A percentile compares a stretch with the other conserved stretches of the same genome.
These are phyloP conservation scores for Pyrenophora teres DNA, from an alignment of 2,329 filamentous ascomycete genomes.

Conservation along the genomic window DNA sequence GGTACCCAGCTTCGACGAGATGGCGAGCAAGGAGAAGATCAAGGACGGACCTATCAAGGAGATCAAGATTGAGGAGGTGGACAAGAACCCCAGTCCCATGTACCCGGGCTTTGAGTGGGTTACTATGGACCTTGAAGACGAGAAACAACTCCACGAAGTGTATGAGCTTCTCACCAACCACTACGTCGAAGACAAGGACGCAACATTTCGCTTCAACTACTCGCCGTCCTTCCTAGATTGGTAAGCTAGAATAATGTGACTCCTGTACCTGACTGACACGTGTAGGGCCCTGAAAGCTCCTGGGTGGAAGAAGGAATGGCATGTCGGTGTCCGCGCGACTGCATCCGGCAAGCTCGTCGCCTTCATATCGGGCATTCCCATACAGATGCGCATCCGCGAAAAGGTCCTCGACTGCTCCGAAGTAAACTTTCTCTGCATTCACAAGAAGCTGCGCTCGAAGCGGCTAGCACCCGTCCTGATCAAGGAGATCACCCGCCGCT, in stretches of 20 bases:
- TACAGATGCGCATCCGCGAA: conserved; percentile 77
- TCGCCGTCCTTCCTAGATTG: conserved; percentile 86
- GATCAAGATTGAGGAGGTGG: conserved; percentile 77
- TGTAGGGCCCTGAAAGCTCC: conserved; percentile 88
- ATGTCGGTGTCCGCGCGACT: conserved; percentile 86
- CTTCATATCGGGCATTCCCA: conserved; percentile 92
- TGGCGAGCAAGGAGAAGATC: conserved; percentile 49
- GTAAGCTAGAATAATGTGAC: conserved; percentile 51
- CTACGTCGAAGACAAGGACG: conserved; percentile 96
- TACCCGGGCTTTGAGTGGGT: conserved; percentile 89
- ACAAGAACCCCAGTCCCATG: conserved; percentile 75
- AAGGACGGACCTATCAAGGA: conserved; percentile 84
- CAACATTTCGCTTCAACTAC: conserved; percentile 98
- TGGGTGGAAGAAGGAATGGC: conserved; percentile 92
- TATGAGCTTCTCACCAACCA: conserved; percentile 90
- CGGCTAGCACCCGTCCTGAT: conserved; percentile 91
- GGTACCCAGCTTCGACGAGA: conserved; percentile 75
- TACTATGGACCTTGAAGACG: conserved; percentile 80
- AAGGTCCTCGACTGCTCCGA: conserved; percentile 79
- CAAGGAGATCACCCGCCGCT: conserved; percentile 94
- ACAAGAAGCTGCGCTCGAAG: conserved; percentile 96
- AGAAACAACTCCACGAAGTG: conserved; percentile 80
- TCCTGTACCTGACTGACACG: conserved; percentile 11
- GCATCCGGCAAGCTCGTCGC: conserved; percentile 87
- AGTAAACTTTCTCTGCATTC: conserved; percentile 97